phyloP scores from a whole-genome alignment of 495 filamentous ascomycete species.

The Podospora anserina region DNA sequence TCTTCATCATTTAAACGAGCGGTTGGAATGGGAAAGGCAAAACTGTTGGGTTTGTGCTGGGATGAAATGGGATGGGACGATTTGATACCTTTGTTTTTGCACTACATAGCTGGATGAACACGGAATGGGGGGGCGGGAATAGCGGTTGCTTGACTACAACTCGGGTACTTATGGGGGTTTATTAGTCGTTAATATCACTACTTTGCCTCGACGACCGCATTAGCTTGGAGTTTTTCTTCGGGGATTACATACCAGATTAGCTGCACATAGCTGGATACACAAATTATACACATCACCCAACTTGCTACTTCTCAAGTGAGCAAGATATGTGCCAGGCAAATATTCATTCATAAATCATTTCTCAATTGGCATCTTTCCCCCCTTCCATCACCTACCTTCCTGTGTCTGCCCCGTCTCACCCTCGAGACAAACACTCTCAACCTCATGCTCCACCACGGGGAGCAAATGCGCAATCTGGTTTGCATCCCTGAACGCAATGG shows the following conservation, averaged over 20 bases:
- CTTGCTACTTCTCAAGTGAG: not conserved
- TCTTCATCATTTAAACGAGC: too few relatives aligned
- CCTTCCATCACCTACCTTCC: not conserved
- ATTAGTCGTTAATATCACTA: not conserved
- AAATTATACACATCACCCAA: not conserved
- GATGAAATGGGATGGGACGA: not conserved
- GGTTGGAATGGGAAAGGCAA: not conserved
- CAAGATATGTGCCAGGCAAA: not conserved
- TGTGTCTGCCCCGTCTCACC: slow-evolving; percentile 7
- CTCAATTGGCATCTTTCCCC: not conserved
- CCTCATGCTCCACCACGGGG: slow-evolving; percentile 59
- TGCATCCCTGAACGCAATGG: slow-evolving; percentile 76
- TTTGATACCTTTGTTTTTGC: not conserved
- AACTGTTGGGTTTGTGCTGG: not conserved
- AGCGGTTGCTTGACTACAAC: not conserved
- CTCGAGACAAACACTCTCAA: slow-evolving; percentile 45
- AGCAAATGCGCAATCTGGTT: slow-evolving; percentile 72
- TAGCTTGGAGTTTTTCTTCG: not conserved
- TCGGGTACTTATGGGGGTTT: not conserved
- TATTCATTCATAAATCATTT: not conserved
- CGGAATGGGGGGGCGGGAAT: not conserved
- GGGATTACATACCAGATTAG: not conserved
- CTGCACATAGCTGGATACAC: not conserved
- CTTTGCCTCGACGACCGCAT: not conserved
- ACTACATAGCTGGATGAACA: not conserved